phyloP scores from a whole-genome alignment of 2,329 filamentous ascomycete species.

The Gaeumannomyces sp. region DNA sequence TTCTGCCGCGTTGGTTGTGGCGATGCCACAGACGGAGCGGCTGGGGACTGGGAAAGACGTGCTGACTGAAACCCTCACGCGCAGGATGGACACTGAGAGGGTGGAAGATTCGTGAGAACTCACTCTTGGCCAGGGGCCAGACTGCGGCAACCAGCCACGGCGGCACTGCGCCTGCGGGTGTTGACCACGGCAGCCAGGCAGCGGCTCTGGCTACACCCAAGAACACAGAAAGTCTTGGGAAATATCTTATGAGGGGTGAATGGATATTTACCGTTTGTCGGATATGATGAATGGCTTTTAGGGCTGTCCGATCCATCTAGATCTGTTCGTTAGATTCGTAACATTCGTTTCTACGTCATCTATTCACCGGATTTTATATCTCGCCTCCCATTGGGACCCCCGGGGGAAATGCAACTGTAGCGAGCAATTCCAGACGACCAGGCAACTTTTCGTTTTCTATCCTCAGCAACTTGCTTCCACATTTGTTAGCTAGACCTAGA shows the following conservation, averaged over 20 bases:
- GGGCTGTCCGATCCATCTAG: too few species aligned
- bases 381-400: too few species aligned
- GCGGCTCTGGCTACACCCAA: not conserved
- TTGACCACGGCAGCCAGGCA: not conserved
- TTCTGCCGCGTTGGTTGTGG: not conserved
- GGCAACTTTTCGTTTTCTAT: too few species aligned
- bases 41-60: not conserved
- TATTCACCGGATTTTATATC: too few species aligned
- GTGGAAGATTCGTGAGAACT: constrained; percentile 34
- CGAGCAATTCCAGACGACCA: too few species aligned
- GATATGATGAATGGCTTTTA: not conserved
- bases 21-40: not conserved
- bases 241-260: constrained; percentile 14
- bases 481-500: too few species aligned
- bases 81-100: constrained; percentile 35
- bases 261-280: constrained; percentile 14
- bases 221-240: constrained; percentile 4
- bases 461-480: too few species aligned
- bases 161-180: constrained; percentile 13
- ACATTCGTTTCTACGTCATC: too few species aligned
- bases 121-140: constrained; percentile 23
- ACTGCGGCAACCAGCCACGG: constrained; percentile 23
- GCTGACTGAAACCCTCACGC: not conserved
- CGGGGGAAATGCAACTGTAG: too few species aligned
- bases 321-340: too few species aligned